phyloP scores from a whole-genome alignment of 2,329 filamentous ascomycete genomes.

The Balansia obtecta region DNA sequence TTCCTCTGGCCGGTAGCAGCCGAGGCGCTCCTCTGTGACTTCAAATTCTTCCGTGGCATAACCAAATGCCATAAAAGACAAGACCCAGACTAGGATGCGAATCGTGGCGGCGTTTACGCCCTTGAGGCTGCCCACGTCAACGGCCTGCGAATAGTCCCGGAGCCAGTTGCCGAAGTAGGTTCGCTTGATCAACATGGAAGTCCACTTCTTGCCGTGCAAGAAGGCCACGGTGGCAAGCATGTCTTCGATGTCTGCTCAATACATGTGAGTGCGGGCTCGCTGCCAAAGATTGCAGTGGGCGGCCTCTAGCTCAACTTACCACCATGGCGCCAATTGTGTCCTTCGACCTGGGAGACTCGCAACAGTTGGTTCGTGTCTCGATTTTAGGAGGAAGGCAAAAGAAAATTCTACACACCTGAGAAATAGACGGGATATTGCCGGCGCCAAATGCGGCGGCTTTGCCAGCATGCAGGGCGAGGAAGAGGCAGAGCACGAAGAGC shows the following conservation, averaged over 20 bases:
- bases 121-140: conserved; percentile 71
- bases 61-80: conserved; percentile 71
- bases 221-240: conserved; percentile 68
- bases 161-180: conserved; percentile 84
- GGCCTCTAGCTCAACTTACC: conserved; percentile 23
- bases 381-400: too few species aligned
- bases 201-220: conserved; percentile 75
- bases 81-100: conserved; percentile 66
- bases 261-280: background rate
- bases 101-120: conserved; percentile 68
- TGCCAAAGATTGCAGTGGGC: background rate
- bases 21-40: conserved; percentile 67
- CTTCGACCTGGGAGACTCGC: conserved; percentile 40
- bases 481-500: conserved; percentile 39
- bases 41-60: conserved; percentile 82
- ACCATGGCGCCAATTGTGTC: conserved; percentile 58
- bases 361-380: background rate
- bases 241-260: conserved; percentile 61
- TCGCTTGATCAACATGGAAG: conserved; percentile 62
- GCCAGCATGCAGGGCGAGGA: conserved; percentile 44
- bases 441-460: conserved; percentile 52
- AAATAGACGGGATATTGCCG: conserved; percentile 58
- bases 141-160: conserved; percentile 72
- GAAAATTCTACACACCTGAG: conserved; percentile 23
- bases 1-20: conserved; percentile 68